Percentiles rank a stretch among this genome's conserved stretches.
Evolutionary conservation across 148 eudicot species (phyloP).

Genomic region (Vaccinium corymbosum): DNA sequence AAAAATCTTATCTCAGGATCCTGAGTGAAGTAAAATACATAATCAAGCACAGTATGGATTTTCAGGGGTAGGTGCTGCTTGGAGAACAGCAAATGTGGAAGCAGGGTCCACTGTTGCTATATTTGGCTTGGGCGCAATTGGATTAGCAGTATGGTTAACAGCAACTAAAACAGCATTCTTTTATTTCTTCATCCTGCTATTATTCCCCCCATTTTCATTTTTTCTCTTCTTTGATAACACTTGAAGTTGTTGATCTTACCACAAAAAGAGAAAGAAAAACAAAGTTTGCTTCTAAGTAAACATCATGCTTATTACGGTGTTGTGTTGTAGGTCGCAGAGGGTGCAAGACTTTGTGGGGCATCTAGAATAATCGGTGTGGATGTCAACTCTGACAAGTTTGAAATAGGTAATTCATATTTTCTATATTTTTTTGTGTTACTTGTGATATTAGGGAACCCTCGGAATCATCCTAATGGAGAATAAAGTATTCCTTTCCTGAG

Average conservation of each 20-base stretch:
- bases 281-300: not conserved
- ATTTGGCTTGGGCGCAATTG: conserved; percentile 87
- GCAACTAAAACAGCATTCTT: not conserved
- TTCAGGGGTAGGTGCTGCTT: conserved; percentile 89
- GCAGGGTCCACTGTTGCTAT: conserved; percentile 80
- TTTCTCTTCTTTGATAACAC: not conserved
- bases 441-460: not conserved
- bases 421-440: not conserved
- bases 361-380: conserved; percentile 84
- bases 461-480: not conserved
- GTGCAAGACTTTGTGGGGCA: conserved; percentile 88
- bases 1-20: not conserved
- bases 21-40: not conserved
- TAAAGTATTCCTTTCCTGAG: not conserved
- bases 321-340: conserved; percentile 74
- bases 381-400: conserved; percentile 67
- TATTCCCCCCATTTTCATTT: not conserved
- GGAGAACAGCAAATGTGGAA: conserved; percentile 76
- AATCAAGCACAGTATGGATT: not conserved
- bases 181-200: not conserved
- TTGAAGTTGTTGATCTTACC: not conserved
- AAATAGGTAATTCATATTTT: conserved; percentile 38
- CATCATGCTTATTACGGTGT: not conserved
- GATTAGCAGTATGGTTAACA: conserved; percentile 64
- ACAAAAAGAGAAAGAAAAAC: not conserved